Percentiles rank a stretch among this genome's conserved stretches.
phyloP scores from a whole-genome alignment of 352 stramenopile species.

The Vaucheria bursata region DNA sequence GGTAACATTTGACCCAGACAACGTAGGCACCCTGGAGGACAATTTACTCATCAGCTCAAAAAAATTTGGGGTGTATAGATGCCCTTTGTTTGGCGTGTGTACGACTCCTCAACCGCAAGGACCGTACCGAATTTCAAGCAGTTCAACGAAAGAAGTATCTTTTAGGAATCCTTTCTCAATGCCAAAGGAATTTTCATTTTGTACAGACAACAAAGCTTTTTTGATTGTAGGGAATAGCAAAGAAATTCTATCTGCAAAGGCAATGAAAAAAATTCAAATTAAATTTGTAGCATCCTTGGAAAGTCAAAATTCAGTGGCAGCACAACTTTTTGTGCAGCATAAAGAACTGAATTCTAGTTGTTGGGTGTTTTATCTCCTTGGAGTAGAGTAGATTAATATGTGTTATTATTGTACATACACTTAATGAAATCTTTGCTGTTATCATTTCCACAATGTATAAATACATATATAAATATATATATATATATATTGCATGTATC shows the following conservation, averaged over 20 bases:
- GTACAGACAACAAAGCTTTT: conserved; percentile 69
- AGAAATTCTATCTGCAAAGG: conserved; percentile 61
- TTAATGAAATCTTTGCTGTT: not conserved
- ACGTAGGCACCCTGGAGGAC: conserved; percentile 69
- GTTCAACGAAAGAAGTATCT: conserved; percentile 59
- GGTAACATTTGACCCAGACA: conserved; percentile 75
- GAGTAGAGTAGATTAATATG: not conserved
- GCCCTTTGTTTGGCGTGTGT: conserved; percentile 64
- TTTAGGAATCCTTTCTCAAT: conserved; percentile 81
- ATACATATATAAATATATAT: too few relatives aligned
- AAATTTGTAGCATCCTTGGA: conserved; percentile 14
- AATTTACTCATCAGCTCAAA: conserved; percentile 60
- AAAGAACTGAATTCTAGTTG: not conserved
- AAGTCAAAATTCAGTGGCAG: not conserved
- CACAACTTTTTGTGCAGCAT: not conserved
- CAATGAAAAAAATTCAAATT: conserved; percentile 22
- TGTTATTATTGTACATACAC: not conserved
- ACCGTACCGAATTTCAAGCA: conserved; percentile 55
- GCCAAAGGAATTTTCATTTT: conserved; percentile 67
- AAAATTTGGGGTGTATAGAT: conserved; percentile 67
- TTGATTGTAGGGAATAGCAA: conserved; percentile 53
- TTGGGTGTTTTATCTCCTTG: not conserved
- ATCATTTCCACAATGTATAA: too few relatives aligned
- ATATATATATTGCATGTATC: too few relatives aligned
- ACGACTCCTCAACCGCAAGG: conserved; percentile 67